Evolutionary conservation across 148 eudicot genomes (phyloP).

Genomic region (Pouteria glomerata): DNA sequence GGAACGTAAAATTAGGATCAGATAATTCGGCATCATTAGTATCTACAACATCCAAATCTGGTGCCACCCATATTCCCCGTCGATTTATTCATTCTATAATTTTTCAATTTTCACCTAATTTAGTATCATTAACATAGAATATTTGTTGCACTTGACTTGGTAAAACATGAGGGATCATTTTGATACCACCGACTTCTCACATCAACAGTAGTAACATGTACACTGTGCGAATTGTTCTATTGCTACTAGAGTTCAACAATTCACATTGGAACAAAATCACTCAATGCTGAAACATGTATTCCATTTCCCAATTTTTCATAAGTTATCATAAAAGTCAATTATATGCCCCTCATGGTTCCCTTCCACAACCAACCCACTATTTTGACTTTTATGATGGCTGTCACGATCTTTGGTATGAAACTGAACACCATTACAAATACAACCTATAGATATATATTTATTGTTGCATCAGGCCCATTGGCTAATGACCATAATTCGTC

Average conservation of each 20-base stretch:
- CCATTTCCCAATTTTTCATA: background rate
- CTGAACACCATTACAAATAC: background rate
- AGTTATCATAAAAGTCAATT: background rate
- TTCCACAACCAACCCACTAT: constrained; percentile 6
- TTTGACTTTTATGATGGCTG: background rate
- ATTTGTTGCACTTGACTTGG: constrained; percentile 8
- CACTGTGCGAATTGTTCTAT: background rate
- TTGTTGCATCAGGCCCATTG: background rate
- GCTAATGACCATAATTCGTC: constrained; percentile 9
- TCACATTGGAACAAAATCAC: constrained; percentile 6
- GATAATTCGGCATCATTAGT: no score
- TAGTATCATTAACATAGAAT: no score
- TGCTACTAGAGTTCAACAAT: background rate
- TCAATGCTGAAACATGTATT: background rate
- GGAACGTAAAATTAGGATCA: no score
- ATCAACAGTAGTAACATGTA: background rate
- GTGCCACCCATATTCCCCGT: no score
- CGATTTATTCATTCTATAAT: no score
- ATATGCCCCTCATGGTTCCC: background rate
- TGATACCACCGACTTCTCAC: background rate
- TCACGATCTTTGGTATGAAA: background rate
- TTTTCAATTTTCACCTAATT: no score
- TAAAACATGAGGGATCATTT: constrained; percentile 1
- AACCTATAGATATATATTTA: constrained; percentile 1
- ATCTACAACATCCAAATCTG: no score